These are phyloP conservation scores for Penicillium sp. DNA, from an alignment of 2,329 filamentous ascomycete genomes.

Conservation along the genomic window DNA sequence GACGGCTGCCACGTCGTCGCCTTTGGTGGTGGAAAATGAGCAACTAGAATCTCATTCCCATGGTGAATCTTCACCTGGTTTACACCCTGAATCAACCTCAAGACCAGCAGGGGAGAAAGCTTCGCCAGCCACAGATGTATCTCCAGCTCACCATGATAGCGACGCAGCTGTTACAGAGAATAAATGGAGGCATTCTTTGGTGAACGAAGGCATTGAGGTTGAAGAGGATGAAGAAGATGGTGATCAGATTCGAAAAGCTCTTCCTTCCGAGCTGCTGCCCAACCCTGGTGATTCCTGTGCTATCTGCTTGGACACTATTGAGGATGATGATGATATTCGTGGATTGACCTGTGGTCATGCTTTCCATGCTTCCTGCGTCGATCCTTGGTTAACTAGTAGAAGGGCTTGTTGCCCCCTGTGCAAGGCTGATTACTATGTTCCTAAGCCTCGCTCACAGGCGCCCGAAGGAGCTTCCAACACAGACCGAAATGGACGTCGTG, in stretches of 20 bases:
- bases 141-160: conserved; percentile 4
- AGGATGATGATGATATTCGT: conserved; percentile 94
- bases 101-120: conserved; percentile 25
- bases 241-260: conserved; percentile 77
- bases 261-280: conserved; percentile 78
- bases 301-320: conserved; percentile 91
- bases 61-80: conserved; percentile 17
- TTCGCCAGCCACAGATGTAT: neutral
- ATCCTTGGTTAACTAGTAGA: conserved; percentile 93
- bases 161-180: conserved; percentile 13
- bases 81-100: conserved; percentile 14
- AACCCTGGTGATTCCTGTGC: conserved; percentile 91
- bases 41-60: conserved; percentile 18
- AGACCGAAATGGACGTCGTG: conserved; percentile 38
- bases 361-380: conserved; percentile 93
- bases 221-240: conserved; percentile 76
- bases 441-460: conserved; percentile 77
- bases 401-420: conserved; percentile 96
- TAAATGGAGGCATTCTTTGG: conserved; percentile 32
- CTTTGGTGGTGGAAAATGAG: conserved; percentile 26
- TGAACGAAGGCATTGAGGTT: conserved; percentile 57
- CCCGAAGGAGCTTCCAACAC: conserved; percentile 29
- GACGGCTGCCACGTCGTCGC: conserved; percentile 27
- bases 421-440: conserved; percentile 96
- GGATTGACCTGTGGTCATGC: conserved; percentile 96